Conservation (phyloP, 306 rosid species). For the Hippophae gyantsensis region DNA sequence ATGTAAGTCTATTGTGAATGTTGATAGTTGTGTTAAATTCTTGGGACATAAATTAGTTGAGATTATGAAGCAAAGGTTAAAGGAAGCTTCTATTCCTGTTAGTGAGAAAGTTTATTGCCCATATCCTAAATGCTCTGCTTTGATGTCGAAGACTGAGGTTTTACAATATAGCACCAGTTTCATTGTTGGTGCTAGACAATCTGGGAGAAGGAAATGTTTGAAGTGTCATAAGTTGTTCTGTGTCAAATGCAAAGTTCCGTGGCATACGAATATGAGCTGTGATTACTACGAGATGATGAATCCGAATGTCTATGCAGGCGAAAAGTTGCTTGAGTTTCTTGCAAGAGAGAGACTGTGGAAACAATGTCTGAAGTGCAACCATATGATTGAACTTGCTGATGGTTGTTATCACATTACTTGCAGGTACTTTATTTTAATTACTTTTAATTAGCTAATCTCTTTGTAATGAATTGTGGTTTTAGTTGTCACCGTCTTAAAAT, state of each 20-base stretch:
- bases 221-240: slow-evolving; percentile 61
- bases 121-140: slow-evolving; percentile 57
- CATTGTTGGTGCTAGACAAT: slow-evolving; percentile 17
- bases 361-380: slow-evolving; percentile 65
- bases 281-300: slow-evolving; percentile 25
- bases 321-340: slow-evolving; percentile 51
- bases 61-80: slow-evolving; percentile 40
- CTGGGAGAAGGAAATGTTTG: slow-evolving; percentile 45
- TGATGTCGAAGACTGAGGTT: slow-evolving; percentile 53
- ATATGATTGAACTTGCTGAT: slow-evolving; percentile 75
- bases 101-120: slow-evolving; percentile 68
- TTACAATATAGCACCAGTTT: slow-evolving; percentile 32
- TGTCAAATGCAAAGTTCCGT: slow-evolving; percentile 61
- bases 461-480: neutral
- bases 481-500: neutral
- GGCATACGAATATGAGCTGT: slow-evolving; percentile 56
- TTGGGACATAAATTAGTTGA: slow-evolving; percentile 44
- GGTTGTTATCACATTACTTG: slow-evolving; percentile 91
- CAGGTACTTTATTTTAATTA: slow-evolving; percentile 37
- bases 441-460: neutral
- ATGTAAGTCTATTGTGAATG: slow-evolving; percentile 42
- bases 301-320: slow-evolving; percentile 43
- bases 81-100: slow-evolving; percentile 64
- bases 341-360: slow-evolving; percentile 57
- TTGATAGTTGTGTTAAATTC: slow-evolving; percentile 56